Base-by-base conservation (phyloP, 345 rosid species). In the Excoecaria agallocha region DNA sequence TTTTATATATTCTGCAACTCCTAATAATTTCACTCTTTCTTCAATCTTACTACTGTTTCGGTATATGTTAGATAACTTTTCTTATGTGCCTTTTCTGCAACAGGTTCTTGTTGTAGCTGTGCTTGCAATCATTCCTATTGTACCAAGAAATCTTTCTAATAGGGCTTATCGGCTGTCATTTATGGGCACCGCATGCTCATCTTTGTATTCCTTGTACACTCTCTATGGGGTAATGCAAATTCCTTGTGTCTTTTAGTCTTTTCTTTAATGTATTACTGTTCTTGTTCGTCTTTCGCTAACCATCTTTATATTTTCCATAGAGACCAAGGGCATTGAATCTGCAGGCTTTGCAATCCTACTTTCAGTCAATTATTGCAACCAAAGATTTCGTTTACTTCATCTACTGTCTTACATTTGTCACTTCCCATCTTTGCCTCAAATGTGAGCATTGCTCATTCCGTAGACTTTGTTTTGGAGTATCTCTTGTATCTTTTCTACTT, bases 371-470 rank as follows among this genome's bases (percentile, higher is more conserved):
- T 74, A 85, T 93, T 68, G 89, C 87, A 37, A 82, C 99, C 76
- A 96, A 90, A 80, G 98, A 96, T 83, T 96, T 96, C 84, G 87
- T 96, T 84, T 86, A 85, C 88, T 84, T 91, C 84, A 89, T 96
- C 84, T 93, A 90, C 84, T 89, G 98, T 85, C 87, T 96, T 65
- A 84, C 92, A 17, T 91, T 93, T 70, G 90, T 90, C 82, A 91
- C 96, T 74, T 93, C 98, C 10, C 83, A 91, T 84, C 95, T 96
- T 69, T 88, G 86, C 85, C 97, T 93, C 73, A 93, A 87, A 81
- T 86, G 99, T 96, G 82, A 90, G 96, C 60, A 63, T 77, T 78
- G 20, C 68, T 70, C 24, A 52, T 51, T 60, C 30, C 30, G 2
- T 30, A 30, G 30, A 2, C 30, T 30, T 30, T 30, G 30, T 30